Conservation (phyloP, 129 eudicot species). For the Lactuca saligna region DNA sequence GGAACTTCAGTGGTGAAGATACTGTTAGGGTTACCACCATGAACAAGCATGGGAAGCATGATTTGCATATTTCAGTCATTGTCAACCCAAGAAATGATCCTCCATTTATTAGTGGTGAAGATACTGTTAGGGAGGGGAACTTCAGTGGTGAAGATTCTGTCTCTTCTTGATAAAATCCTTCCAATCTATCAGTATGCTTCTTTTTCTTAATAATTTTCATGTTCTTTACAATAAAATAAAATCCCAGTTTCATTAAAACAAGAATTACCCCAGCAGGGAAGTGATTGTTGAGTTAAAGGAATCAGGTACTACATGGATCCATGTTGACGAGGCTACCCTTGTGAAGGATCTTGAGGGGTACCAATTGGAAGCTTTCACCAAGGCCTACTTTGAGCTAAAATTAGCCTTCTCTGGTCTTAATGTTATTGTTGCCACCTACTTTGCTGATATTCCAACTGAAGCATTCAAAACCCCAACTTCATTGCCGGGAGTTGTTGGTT, state of each 20-base stretch:
- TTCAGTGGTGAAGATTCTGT: no score
- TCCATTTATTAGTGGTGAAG: no score
- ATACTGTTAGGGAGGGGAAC: no score
- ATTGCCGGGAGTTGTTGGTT: conserved; percentile 55
- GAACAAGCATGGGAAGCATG: no score
- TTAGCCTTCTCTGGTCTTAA: conserved; percentile 64
- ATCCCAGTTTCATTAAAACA: conserved; percentile 6
- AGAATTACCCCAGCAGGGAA: conserved; percentile 45
- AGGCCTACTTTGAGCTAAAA: conserved; percentile 54
- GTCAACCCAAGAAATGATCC: no score
- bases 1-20: no score
- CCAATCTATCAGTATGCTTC: conserved; percentile 74
- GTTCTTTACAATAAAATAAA: not conserved
- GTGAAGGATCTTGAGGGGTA: conserved; percentile 65
- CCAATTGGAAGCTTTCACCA: conserved; percentile 69
- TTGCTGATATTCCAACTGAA: conserved; percentile 64
- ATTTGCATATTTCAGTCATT: no score
- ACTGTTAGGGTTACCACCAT: no score
- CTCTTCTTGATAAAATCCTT: conserved; percentile 88
- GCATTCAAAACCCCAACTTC: conserved; percentile 63
- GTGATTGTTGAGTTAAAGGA: conserved; percentile 69
- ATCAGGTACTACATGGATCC: conserved; percentile 71
- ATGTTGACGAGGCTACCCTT: conserved; percentile 71
- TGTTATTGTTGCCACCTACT: conserved; percentile 63
- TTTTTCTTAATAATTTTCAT: not conserved